These are phyloP conservation scores for Aspergillus brasiliensis DNA, from an alignment of 2,329 filamentous ascomycete species.

Conservation along the genomic window DNA sequence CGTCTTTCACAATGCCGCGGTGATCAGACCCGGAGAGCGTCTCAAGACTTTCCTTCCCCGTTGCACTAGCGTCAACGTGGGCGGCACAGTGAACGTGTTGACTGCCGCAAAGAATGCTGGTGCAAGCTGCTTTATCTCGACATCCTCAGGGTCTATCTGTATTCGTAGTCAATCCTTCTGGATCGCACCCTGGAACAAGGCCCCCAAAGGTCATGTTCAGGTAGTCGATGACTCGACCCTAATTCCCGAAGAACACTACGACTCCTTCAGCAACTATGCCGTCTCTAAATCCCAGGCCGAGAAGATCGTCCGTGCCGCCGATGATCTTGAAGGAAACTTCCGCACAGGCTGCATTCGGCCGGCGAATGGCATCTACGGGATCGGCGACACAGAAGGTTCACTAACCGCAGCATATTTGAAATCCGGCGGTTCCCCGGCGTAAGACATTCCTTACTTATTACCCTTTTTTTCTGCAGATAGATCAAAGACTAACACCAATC, in stretches of 20 bases:
- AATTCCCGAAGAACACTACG: slow-evolving; percentile 42
- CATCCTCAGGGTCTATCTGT: slow-evolving; percentile 54
- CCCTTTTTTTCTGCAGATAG: no score
- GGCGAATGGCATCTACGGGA: slow-evolving; percentile 57
- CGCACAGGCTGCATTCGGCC: slow-evolving; percentile 59
- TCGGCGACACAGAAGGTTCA: slow-evolving; percentile 41
- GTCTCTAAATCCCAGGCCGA: slow-evolving; percentile 57
- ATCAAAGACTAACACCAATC: not conserved
- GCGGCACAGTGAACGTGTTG: slow-evolving; percentile 54
- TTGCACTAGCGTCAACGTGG: slow-evolving; percentile 53
- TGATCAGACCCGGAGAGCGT: slow-evolving; percentile 56
- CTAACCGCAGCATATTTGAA: slow-evolving; percentile 46
- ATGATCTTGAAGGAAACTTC: slow-evolving; percentile 43
- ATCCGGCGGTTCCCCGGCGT: slow-evolving; percentile 40
- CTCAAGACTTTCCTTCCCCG: slow-evolving; percentile 49
- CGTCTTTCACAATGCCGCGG: slow-evolving; percentile 60
- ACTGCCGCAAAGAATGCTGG: slow-evolving; percentile 49
- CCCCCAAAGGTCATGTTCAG: slow-evolving; percentile 49
- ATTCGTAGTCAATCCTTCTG: slow-evolving; percentile 48
- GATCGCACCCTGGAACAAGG: slow-evolving; percentile 47
- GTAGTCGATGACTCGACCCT: slow-evolving; percentile 47
- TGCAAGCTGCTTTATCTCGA: slow-evolving; percentile 56
- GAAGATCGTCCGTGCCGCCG: slow-evolving; percentile 51
- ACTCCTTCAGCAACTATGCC: slow-evolving; percentile 55
- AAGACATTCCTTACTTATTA: slow-evolving; percentile 5